phyloP scores from a whole-genome alignment of 2,329 filamentous ascomycete genomes.

The Exophiala viscosa region DNA sequence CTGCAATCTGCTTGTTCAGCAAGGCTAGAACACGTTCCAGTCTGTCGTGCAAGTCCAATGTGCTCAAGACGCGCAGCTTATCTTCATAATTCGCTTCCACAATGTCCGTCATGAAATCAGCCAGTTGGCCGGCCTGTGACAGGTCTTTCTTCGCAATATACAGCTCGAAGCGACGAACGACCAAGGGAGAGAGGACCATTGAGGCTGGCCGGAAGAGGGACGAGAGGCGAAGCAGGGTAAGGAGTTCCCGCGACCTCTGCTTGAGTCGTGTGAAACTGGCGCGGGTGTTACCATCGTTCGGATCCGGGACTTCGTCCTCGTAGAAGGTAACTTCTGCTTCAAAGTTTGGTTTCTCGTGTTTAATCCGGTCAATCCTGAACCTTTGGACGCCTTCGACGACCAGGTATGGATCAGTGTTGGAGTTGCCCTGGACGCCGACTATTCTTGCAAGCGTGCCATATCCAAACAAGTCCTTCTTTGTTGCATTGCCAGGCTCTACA shows the following conservation, averaged over 20 bases:
- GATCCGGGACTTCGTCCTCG: conserved; percentile 53
- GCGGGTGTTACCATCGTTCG: conserved; percentile 62
- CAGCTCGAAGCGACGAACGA: conserved; percentile 79
- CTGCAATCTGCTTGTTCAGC: conserved; percentile 74
- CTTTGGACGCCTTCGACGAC: conserved; percentile 81
- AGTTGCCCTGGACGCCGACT: conserved; percentile 70
- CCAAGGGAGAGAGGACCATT: conserved; percentile 70
- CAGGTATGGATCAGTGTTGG: conserved; percentile 72
- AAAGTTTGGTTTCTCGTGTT: conserved; percentile 78
- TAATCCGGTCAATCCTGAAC: conserved; percentile 69
- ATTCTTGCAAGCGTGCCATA: conserved; percentile 81
- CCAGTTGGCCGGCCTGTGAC: conserved; percentile 76
- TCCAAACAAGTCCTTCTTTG: conserved; percentile 71
- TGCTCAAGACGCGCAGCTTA: conserved; percentile 80
- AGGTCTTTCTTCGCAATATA: conserved; percentile 81
- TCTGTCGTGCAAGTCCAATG: conserved; percentile 71
- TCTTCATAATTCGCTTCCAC: conserved; percentile 85
- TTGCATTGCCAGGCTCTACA: conserved; percentile 57
- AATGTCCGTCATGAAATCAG: conserved; percentile 95
- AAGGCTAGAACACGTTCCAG: conserved; percentile 80
- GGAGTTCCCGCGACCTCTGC: conserved; percentile 76
- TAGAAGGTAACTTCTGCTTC: conserved; percentile 73
- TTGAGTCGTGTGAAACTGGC: conserved; percentile 77
- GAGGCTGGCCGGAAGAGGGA: conserved; percentile 73
- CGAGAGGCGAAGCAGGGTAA: conserved; percentile 78